Evolutionary conservation across 2,329 filamentous ascomycete species (phyloP).

Genomic region (Macroventuria anomochaeta): DNA sequence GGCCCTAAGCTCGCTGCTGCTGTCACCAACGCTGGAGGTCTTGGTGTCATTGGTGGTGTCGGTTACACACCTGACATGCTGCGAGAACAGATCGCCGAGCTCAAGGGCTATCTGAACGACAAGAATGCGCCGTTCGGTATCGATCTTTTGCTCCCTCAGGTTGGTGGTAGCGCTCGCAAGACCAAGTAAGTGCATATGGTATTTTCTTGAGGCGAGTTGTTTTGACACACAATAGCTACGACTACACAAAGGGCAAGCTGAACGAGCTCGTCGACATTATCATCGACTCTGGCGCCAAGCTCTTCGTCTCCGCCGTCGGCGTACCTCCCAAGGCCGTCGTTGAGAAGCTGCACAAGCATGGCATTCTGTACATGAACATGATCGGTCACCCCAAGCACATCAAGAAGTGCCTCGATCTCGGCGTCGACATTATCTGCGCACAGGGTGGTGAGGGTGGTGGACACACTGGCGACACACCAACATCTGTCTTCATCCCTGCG

Average conservation of each 20-base stretch:
- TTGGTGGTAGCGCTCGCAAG: constrained; percentile 92
- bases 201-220: background rate
- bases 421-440: constrained; percentile 95
- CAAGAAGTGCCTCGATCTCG: constrained; percentile 87
- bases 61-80: constrained; percentile 98
- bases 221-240: constrained; percentile 70
- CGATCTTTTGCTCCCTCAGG: constrained; percentile 90
- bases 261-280: constrained; percentile 88
- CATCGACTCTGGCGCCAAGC: constrained; percentile 86
- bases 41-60: constrained; percentile 95
- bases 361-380: constrained; percentile 99
- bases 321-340: constrained; percentile 89
- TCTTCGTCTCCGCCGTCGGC: constrained; percentile 97
- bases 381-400: constrained; percentile 99
- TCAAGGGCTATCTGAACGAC: constrained; percentile 86
- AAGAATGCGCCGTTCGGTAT: constrained; percentile 96
- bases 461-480: constrained; percentile 93
- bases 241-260: constrained; percentile 99
- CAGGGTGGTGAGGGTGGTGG: constrained; percentile 98
- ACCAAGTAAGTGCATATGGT: constrained; percentile 69
- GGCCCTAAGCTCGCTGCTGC: constrained; percentile 95
- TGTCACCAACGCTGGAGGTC: constrained; percentile 93
- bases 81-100: constrained; percentile 88
- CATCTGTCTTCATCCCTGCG: constrained; percentile 87
- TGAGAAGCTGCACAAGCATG: constrained; percentile 84